Evolutionary conservation across 2,329 filamentous ascomycete species (phyloP), one percentile per base, ranked within the genome.

Genomic region (Phialocephala subalpina): DNA sequence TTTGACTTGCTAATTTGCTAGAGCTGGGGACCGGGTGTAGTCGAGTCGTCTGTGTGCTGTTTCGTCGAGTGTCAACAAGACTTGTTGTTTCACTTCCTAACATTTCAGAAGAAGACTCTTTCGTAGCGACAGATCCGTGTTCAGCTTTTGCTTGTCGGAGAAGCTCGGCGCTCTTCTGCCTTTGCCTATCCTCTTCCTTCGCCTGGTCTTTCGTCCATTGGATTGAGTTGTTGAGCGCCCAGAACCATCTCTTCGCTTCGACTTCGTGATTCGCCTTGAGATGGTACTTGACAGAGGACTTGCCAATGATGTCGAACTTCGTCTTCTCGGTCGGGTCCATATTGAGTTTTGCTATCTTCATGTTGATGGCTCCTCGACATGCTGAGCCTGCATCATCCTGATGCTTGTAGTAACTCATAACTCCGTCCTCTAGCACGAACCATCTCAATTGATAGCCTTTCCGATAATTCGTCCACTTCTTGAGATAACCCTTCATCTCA

Each of bases 391-490:
- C 93, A 77, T 99, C 96, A 77, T 99, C 96, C 80, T 99, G 96
- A 78, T 98, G 93, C 81, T 99, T 99, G 83, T 98, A 99, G 81
- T 99, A 99, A 79, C 96, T 98, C 71, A 99, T 80, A 14, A 99
- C 95, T 14, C 96, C 96, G 77, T 99, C 96, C 77, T 99, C 96
- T 9, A 99, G 87, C 16, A 98, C 96, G 77, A 99, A 99, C 94
- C 95, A 99, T 67, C 96, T 87, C 69, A 99, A 80, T 81, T 99
- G 97, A 81, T 97, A 99, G 9, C 96, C 96, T 76, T 92, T 94
- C 25, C 95, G 94, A 78, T 99, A 99, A 78, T 99, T 99, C 57
- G 96, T 99, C 96, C 96, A 99, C 79, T 99, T 99, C 81, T 97
- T 98, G 64, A 99, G 83, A 78, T 98, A 99, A 7, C 96, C 96